phyloP scores from a whole-genome alignment of 805 yeast genomes.

The Suhomyces prunicola region DNA sequence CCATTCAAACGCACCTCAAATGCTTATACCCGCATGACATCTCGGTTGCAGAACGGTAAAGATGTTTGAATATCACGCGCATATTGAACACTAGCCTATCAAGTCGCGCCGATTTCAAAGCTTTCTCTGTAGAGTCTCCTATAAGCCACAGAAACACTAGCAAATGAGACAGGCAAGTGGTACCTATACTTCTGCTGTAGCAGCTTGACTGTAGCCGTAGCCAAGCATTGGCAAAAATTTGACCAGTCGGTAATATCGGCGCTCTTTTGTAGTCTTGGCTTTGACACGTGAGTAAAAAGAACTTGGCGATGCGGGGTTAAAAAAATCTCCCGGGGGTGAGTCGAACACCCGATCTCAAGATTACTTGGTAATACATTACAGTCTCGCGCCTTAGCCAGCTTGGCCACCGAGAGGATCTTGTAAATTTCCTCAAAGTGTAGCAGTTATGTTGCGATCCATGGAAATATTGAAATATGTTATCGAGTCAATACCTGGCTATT shows the following conservation, averaged over 20 bases:
- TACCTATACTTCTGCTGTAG: neutral
- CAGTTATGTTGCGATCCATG: too few relatives aligned
- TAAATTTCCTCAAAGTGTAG: too few relatives aligned
- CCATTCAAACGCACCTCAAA: neutral
- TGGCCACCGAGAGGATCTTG: conserved; percentile 43
- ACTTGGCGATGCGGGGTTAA: conserved; percentile 2
- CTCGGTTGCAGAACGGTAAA: neutral
- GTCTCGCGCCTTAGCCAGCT: conserved; percentile 52
- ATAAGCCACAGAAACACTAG: neutral
- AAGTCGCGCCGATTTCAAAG: neutral
- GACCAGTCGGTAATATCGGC: neutral
- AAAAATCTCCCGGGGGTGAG: conserved; percentile 47
- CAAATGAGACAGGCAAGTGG: neutral
- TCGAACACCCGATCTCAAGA: conserved; percentile 52
- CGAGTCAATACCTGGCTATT: neutral
- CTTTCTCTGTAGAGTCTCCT: neutral
- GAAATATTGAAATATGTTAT: too few relatives aligned
- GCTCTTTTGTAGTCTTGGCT: neutral
- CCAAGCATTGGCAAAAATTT: neutral
- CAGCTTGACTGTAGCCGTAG: neutral
- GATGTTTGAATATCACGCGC: neutral
- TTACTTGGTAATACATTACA: conserved; percentile 38
- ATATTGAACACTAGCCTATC: neutral
- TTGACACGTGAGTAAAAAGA: neutral
- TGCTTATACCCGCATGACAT: neutral